phyloP scores from a whole-genome alignment of 2,329 filamentous ascomycete genomes.

The Camptophora hylomeconis region DNA sequence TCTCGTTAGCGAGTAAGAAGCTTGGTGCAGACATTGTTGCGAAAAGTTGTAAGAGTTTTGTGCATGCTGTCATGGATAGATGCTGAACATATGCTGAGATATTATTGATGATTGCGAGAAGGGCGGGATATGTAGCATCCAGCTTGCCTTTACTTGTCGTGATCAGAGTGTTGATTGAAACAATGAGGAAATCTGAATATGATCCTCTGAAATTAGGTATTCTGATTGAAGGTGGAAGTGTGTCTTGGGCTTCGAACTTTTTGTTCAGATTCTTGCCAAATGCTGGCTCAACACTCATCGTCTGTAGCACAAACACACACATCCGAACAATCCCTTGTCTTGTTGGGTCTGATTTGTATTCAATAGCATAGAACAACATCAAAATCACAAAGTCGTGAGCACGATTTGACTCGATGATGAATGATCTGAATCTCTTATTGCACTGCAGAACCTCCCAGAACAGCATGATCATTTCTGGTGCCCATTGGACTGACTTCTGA shows the following conservation, averaged over 20 bases:
- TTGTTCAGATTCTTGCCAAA: constrained; percentile 88
- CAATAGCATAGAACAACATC: constrained; percentile 82
- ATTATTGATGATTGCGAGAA: constrained; percentile 88
- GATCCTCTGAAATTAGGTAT: constrained; percentile 75
- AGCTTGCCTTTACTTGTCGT: constrained; percentile 82
- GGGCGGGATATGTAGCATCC: constrained; percentile 79
- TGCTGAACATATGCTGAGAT: constrained; percentile 73
- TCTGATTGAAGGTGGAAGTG: constrained; percentile 66
- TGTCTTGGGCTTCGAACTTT: constrained; percentile 76
- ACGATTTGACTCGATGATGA: constrained; percentile 90
- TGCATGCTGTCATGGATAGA: constrained; percentile 60
- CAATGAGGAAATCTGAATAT: constrained; percentile 88
- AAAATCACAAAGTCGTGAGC: constrained; percentile 87
- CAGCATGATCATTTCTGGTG: constrained; percentile 89
- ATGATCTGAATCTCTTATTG: constrained; percentile 92
- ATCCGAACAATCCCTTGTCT: constrained; percentile 90
- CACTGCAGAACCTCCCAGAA: constrained; percentile 97
- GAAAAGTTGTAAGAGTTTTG: constrained; percentile 77
- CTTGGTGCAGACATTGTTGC: constrained; percentile 85
- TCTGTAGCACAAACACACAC: constrained; percentile 95
- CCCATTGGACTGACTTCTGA: constrained; percentile 69
- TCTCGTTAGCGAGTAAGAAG: constrained; percentile 84
- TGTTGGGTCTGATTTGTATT: constrained; percentile 71
- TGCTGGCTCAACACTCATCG: constrained; percentile 79
- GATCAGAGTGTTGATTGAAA: constrained; percentile 86